Evolutionary conservation across 2,329 filamentous ascomycete genomes (phyloP), one percentile per base, ranked within the genome.

Genomic region (Tolypocladium capitatum): DNA sequence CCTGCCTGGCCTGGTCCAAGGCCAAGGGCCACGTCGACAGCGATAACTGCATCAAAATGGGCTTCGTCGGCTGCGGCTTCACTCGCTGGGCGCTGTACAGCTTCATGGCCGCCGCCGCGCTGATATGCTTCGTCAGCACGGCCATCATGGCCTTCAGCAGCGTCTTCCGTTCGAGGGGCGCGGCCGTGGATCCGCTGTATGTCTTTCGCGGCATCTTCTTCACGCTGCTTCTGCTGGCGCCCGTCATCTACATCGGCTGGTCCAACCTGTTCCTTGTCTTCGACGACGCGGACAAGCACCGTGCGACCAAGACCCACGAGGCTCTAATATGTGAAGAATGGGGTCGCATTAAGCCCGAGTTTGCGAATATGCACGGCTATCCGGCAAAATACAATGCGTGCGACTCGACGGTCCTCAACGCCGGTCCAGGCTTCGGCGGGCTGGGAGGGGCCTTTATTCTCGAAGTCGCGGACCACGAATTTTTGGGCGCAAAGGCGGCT

Each of bases 191-290:
- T 14, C 47, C 55, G 9, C 36, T 50, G 5, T 62, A 59, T 43
- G 45, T 62, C 48, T 56, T 60, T 21, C 55, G 52, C 3, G 51
- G 57, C 40, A 30, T 56, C n/a, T 46, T 53, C 21, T 50, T 56
- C 33, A 55, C 58, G 7, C 35, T 61, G 7, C 27, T 58, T n/a
- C 13, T 56, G 5, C 47, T 54, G 33, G 32, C 50, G 1, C 49
- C 57, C 8, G 28, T 56, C 21, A 18, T 55, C 2, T 38, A 46
- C 18, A 11, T 55, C 4, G 52, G 51, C 41, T 58, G 53, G 55
- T 31, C 50, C 2, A 18, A 28, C 24, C 27, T 40, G 5, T 43
- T 2, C 20, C 10, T 38, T 20, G 9, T 18, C 2, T 5, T 18
- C 20, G 6, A 5, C 18, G 35, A 38, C 8, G 35, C 35, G 9